phyloP scores from a whole-genome alignment of 352 stramenopile species.

The Plasmopara halstedii region DNA sequence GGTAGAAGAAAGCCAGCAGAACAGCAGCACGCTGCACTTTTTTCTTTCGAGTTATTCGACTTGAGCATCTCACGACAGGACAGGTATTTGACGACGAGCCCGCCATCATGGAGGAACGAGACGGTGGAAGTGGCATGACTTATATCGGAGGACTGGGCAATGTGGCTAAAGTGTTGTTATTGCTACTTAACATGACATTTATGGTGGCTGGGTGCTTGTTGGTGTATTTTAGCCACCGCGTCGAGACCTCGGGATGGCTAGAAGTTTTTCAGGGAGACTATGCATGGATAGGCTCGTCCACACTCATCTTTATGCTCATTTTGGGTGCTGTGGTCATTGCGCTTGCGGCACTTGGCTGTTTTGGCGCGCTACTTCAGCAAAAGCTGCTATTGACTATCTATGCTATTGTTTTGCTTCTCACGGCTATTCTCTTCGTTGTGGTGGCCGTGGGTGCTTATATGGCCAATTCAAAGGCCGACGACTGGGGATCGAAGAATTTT shows the following conservation, averaged over 20 bases:
- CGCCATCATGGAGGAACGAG: constrained; percentile 44
- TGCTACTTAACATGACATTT: constrained; percentile 83
- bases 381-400: constrained; percentile 69
- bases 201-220: constrained; percentile 68
- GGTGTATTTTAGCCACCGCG: constrained; percentile 73
- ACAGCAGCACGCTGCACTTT: neutral
- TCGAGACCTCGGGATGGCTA: constrained; percentile 59
- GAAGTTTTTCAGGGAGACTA: constrained; percentile 68
- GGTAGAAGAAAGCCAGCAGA: constrained; percentile 7
- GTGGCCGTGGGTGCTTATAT: constrained; percentile 49
- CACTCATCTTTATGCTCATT: constrained; percentile 59
- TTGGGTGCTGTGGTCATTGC: constrained; percentile 60
- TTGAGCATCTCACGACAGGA: constrained; percentile 3
- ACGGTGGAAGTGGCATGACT: constrained; percentile 26
- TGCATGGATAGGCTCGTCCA: constrained; percentile 51
- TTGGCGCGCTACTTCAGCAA: constrained; percentile 61
- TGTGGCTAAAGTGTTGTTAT: constrained; percentile 66
- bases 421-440: constrained; percentile 52
- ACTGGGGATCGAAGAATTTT: constrained; percentile 37
- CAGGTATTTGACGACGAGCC: constrained; percentile 15
- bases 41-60: neutral
- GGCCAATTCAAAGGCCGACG: constrained; percentile 43
- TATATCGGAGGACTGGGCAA: constrained; percentile 53
- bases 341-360: constrained; percentile 57
- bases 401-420: constrained; percentile 51